Percentiles rank a stretch among this genome's conserved stretches.
Conservation (phyloP, 441 rosid species). For the Hura crepitans region DNA sequence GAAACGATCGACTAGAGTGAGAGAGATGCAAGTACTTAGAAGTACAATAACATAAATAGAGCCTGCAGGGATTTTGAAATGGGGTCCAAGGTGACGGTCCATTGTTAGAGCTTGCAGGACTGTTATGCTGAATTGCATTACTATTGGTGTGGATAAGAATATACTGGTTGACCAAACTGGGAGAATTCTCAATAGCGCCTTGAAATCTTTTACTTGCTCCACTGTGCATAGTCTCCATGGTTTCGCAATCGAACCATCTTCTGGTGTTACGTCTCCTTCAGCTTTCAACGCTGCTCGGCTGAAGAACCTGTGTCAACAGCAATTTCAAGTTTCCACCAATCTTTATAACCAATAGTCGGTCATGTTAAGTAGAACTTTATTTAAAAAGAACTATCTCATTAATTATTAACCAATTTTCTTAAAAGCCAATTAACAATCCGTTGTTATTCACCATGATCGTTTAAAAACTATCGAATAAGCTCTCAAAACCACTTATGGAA, state of each 20-base stretch:
- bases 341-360: too few relatives aligned
- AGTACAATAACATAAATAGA: slow-evolving; percentile 19
- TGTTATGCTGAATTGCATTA: slow-evolving; percentile 19
- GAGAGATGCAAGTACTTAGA: slow-evolving; percentile 15
- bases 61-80: slow-evolving; percentile 35
- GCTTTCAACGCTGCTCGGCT: slow-evolving; percentile 31
- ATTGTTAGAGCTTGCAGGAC: slow-evolving; percentile 32
- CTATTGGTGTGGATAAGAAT: slow-evolving; percentile 13
- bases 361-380: too few relatives aligned
- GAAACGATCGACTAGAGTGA: slow-evolving; percentile 26
- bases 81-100: slow-evolving; percentile 21
- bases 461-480: too few relatives aligned
- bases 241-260: slow-evolving; percentile 23
- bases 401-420: too few relatives aligned
- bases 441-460: too few relatives aligned
- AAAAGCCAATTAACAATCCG: too few relatives aligned
- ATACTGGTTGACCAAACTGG: slow-evolving; percentile 30
- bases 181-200: slow-evolving; percentile 26
- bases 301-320: slow-evolving; percentile 24
- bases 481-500: too few relatives aligned
- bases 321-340: too few relatives aligned
- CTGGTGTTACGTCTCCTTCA: slow-evolving; percentile 20
- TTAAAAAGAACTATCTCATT: too few relatives aligned
- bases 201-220: slow-evolving; percentile 41
- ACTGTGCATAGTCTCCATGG: slow-evolving; percentile 36